Evolutionary conservation across 2,329 filamentous ascomycete species (phyloP).

Genomic region (Pseudocercospora vitis): DNA sequence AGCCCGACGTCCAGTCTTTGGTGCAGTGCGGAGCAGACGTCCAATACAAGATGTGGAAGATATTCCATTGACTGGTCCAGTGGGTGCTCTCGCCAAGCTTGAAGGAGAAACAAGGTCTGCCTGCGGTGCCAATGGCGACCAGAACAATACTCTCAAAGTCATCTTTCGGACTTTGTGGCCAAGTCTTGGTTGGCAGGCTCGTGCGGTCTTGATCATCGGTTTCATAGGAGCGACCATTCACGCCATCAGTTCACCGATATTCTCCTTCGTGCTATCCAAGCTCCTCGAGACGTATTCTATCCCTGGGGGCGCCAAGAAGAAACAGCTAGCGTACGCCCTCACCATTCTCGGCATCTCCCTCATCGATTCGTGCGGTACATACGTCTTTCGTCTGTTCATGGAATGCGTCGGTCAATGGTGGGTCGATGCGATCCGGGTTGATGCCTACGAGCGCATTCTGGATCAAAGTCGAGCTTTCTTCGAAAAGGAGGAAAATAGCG

Average conservation of each 20-base stretch:
- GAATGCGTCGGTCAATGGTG: conserved; percentile 73
- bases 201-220: conserved; percentile 59
- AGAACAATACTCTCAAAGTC: conserved; percentile 42
- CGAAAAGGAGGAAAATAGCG: conserved; percentile 64
- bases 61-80: conserved; percentile 20
- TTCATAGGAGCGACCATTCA: conserved; percentile 63
- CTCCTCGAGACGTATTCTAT: conserved; percentile 70
- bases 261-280: conserved; percentile 73
- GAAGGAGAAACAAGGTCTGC: conserved; percentile 13
- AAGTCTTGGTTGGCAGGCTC: conserved; percentile 54
- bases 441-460: conserved; percentile 69
- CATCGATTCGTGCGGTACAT: conserved; percentile 65
- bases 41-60: conserved; percentile 22
- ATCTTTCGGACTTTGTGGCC: conserved; percentile 73
- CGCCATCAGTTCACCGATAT: conserved; percentile 68
- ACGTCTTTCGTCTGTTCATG: conserved; percentile 67
- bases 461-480: conserved; percentile 79
- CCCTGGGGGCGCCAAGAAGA: conserved; percentile 47
- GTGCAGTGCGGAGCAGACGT: conserved; percentile 14
- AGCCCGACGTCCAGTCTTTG: conserved; percentile 18
- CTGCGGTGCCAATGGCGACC: conserved; percentile 2
- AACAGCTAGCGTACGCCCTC: conserved; percentile 63
- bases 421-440: conserved; percentile 68
- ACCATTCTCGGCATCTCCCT: conserved; percentile 67
- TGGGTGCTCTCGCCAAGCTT: conserved; percentile 18